Evolutionary conservation across 2,329 filamentous ascomycete genomes (phyloP).

Genomic region (Aspergillus sp.): DNA sequence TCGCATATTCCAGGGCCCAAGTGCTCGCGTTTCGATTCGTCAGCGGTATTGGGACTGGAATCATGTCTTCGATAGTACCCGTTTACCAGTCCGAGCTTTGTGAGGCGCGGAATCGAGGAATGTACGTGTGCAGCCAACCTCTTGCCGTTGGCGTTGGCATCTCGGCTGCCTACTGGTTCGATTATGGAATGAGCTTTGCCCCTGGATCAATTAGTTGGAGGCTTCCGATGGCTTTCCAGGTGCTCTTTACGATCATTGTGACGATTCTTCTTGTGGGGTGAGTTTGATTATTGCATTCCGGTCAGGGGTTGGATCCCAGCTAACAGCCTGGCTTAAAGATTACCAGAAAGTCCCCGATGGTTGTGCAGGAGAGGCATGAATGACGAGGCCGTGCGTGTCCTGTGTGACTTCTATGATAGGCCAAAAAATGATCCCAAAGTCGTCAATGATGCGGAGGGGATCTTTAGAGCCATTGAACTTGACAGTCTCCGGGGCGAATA

Average conservation of each 20-base stretch:
- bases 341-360: constrained; percentile 44
- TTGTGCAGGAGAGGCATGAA: constrained; percentile 44
- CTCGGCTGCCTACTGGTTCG: constrained; percentile 34
- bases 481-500: constrained; percentile 37
- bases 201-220: constrained; percentile 48
- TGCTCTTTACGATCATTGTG: constrained; percentile 44
- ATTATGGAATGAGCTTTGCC: constrained; percentile 37
- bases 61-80: constrained; percentile 39
- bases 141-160: constrained; percentile 42
- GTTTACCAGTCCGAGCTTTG: constrained; percentile 49
- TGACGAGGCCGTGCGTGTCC: constrained; percentile 29
- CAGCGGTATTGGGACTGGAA: constrained; percentile 52
- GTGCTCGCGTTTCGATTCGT: constrained; percentile 48
- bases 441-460: constrained; percentile 35
- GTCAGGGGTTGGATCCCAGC: not conserved
- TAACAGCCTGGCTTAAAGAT: constrained; percentile 19
- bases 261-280: constrained; percentile 37
- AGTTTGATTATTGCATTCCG: constrained; percentile 8
- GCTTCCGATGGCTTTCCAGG: constrained; percentile 48
- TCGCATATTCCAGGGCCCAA: constrained; percentile 30
- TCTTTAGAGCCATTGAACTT: constrained; percentile 46
- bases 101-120: constrained; percentile 44
- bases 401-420: constrained; percentile 29
- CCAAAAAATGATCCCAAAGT: constrained; percentile 23
- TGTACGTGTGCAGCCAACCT: constrained; percentile 44